Evolutionary conservation across 192 early-diverging fungal species (phyloP), one percentile per base, ranked within the genome.

Genomic region (Gorgonomyces haynaldii): DNA sequence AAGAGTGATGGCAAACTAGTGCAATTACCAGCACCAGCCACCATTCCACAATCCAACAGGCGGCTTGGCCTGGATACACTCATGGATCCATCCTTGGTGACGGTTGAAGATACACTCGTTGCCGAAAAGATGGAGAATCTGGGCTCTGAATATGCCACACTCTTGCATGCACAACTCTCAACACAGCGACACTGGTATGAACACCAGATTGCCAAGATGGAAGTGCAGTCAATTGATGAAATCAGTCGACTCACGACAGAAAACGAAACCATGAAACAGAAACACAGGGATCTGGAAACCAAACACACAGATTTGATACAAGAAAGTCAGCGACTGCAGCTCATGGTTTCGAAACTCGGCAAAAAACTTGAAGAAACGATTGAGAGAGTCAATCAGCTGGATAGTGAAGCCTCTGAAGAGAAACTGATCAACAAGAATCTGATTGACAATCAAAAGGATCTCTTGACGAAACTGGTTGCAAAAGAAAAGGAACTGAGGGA

Each of bases 1-100:
- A 84, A 72, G 34, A 61, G 74, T 0, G 93, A 95, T 50, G 91
- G 91, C 10, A 94, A 95, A 53, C 53, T 98, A 12, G 89, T 96
- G 12, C 91, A 96, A 43, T 57, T 96, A 22, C 61, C 60, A 12
- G 58, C 66, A 64, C 89, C 37, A 52, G 28, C 47, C 5, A 32
- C 40, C 2, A 13, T 19, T 25, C 29, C 28, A 19, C 31, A 45
- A 19, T 30, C 34, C 6, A 40, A 10, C 36, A 45, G 23, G 0
- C 26, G 24, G 37, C 26, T 22, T 29, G 53, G 43, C 19, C 31
- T 47, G 24, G 53, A 49, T 26, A 41, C 22, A 10, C 5, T 49
- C 2, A 23, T 35, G 22, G 21, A 17, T 59, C 16, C 22, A 13
- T 37, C 40, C 13, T 19, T 41, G 5, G 17, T 37, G 3, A 36